Base-by-base conservation (phyloP, 139 green algal genomes). In the Nannochloris sp. region DNA sequence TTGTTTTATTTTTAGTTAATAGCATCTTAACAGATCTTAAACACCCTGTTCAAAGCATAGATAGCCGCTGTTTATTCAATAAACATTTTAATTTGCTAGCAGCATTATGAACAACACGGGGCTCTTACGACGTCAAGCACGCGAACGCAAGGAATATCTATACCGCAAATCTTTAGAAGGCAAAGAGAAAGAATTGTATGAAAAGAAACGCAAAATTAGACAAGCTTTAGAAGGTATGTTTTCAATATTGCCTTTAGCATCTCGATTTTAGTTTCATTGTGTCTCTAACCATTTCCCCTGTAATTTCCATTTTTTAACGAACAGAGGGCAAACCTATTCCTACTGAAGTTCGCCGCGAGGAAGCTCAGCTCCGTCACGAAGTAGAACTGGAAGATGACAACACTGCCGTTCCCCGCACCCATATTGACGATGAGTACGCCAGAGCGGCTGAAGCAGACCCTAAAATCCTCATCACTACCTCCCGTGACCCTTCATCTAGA, bases 341-440 rank as follows among this genome's bases (percentile, higher is more conserved):
- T 12, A 96, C 65, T 12, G 95, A 99, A 74, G 77, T 99, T 32
- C 73, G 86, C 2, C 47, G 51, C 0, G 89, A 97, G 38, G 90
- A 93, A 72, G 66, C 60, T 1, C 65, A 77, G 55, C 80, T 99
- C 38, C 78, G 87, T 24, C 70, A 83, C 3, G 78, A 93, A 62
- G 75, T 96, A 6, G 88, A 95, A 58, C 76, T 98, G 3, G 95
- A 99, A 64, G 95, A 99, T 67, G 91, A 97, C 63, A 95, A 96
- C 80, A 98, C 94, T 30, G 92, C 86, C 5, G 85, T 93, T 35
- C 79, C 71, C 7, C 72, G 83, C 27, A 89, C 78, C 3, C 92
- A 97, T 63, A 81, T 96, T 1, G 95, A 99, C 67, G 93, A 99
- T 61, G 95, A 99, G 80, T 99, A 99, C 44, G 89, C 84, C 4